phyloP scores from a whole-genome alignment of 768 basidiomycete genomes.

The Rhodosporidiobolus odoratus region DNA sequence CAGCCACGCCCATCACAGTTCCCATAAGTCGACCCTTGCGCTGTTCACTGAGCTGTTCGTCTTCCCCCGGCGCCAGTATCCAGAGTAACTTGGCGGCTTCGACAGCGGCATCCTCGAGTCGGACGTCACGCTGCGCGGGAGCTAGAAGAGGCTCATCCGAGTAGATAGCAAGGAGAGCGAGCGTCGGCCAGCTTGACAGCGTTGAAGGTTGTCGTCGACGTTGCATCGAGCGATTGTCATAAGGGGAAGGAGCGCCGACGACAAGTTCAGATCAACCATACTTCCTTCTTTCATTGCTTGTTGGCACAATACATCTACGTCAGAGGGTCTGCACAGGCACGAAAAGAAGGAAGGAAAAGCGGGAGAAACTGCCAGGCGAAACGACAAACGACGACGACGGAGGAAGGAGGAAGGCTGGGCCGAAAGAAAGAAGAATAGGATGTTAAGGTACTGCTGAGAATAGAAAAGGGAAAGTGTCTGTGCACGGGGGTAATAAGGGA shows the following conservation, averaged over 20 bases:
- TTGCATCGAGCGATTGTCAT: constrained; percentile 2
- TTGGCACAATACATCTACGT: not conserved
- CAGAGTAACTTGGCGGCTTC: constrained; percentile 27
- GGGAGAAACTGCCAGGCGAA: not conserved
- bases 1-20: constrained; percentile 28
- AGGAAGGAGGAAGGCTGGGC: not conserved
- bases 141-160: constrained; percentile 1
- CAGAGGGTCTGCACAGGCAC: not conserved
- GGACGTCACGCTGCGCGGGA: not conserved
- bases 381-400: not conserved
- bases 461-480: no score
- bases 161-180: constrained; percentile 28
- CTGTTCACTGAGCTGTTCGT: not conserved
- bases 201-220: constrained; percentile 2
- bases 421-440: no score
- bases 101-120: constrained; percentile 11
- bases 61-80: not conserved
- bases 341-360: not conserved
- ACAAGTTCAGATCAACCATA: not conserved
- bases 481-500: no score
- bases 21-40: constrained; percentile 15
- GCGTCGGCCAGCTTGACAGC: constrained; percentile 16
- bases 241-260: not conserved
- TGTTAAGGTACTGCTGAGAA: no score
- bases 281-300: not conserved